Evolutionary conservation across 805 yeast genomes (phyloP), one percentile per base, ranked within the genome.

Genomic region (Saturnispora silvae): DNA sequence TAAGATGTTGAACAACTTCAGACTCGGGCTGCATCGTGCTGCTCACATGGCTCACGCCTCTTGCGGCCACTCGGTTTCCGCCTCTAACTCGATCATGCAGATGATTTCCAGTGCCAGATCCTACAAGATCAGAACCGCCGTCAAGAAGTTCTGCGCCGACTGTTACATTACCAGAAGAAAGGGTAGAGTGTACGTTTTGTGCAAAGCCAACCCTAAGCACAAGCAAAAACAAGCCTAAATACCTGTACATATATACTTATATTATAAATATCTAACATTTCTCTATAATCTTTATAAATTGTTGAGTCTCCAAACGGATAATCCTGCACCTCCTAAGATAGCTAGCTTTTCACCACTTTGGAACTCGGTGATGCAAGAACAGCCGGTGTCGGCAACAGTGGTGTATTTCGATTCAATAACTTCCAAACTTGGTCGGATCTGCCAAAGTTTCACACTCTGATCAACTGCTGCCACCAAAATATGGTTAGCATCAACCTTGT

Each of bases 121-220:
- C 3, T 86, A 89, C 70, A 89, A 89, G 59, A 94, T 86, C 32
- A 77, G 89, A 59, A 77, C 96, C 4, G 74, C 97, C 1, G 94
- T 92, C 38, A 87, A 87, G 66, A 92, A 83, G 66, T 81, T 84
- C 61, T 92, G 98, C 59, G 69, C 79, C 27, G 92, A 84, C 57
- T 92, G 98, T 59, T 81, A 80, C 49, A 73, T 84, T 61, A 96
- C 92, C 9, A 81, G 94, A 61, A 80, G 97, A 61, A 92, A 87
- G 63, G 98, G 98, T 29, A 71, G 92, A 52, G 89, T 87, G 10
- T 85, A 84, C 47, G 95, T 92, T 28, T 79, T 83, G 56, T 89
- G 98, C 68, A 92, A 87, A 59, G 68, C 92, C 33, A 84, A 87
- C 57, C 85, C 86, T 45, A 85, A 84, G 57, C 97, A 87, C 61